Percentiles rank a stretch among this genome's conserved stretches.
Evolutionary conservation across 345 rosid species (phyloP).

Genomic region (Citrus medica): DNA sequence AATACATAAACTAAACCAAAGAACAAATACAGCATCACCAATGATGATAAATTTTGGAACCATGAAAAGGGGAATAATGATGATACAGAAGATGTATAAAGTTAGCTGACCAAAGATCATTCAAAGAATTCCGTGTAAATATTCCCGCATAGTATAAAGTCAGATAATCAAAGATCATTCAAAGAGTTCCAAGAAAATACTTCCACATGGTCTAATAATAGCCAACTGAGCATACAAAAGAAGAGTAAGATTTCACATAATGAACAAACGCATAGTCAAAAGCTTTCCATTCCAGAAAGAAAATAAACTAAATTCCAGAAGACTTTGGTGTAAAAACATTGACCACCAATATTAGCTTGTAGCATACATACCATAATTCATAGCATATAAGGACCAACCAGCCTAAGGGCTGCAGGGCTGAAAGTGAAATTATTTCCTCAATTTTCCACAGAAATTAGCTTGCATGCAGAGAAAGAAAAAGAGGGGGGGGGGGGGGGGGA

Average conservation of each 20-base stretch:
- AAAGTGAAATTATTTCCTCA: background rate
- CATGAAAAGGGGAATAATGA: background rate
- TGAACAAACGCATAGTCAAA: background rate
- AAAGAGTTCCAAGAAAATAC: background rate
- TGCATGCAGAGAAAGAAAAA: background rate
- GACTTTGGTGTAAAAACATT: background rate
- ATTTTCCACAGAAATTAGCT: background rate
- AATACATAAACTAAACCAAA: slow-evolving; percentile 1
- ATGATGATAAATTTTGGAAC: slow-evolving; percentile 12
- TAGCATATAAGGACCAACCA: background rate
- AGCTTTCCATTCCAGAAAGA: background rate
- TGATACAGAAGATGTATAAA: background rate
- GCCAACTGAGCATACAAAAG: background rate
- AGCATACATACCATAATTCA: background rate
- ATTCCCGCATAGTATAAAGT: background rate
- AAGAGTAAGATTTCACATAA: background rate
- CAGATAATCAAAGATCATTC: background rate
- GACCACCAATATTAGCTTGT: background rate
- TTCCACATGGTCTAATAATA: background rate
- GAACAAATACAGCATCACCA: too few relatives aligned
- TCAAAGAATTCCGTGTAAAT: background rate
- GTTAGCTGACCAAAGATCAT: background rate
- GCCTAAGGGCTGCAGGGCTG: background rate
- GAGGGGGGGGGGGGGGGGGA: too few relatives aligned
- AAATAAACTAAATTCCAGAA: background rate